Conservation (phyloP, 176 grass and related monocot species). For the Poa pratensis region DNA sequence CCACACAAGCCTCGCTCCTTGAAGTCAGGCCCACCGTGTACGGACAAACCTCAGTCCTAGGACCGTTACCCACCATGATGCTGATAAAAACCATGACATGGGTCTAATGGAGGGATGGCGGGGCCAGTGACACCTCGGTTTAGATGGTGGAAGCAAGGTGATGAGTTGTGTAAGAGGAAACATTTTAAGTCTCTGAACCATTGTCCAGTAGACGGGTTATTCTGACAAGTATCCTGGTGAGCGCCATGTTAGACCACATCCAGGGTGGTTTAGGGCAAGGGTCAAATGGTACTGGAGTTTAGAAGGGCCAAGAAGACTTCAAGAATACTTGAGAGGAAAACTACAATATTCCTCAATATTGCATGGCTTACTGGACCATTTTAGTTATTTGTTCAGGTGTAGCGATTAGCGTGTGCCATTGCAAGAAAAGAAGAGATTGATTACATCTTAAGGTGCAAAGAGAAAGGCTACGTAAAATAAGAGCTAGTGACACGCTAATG, state of each 20-base stretch:
- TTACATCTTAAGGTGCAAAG: background rate
- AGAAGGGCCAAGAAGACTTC: background rate
- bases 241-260: background rate
- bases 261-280: slow-evolving; percentile 4
- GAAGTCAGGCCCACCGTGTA: background rate
- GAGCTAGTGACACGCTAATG: background rate
- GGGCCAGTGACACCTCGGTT: background rate
- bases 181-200: background rate
- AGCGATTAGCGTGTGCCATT: background rate
- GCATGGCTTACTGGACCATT: slow-evolving; percentile 1
- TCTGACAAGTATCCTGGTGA: background rate
- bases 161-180: background rate
- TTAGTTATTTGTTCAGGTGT: slow-evolving; percentile 14
- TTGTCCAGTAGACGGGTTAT: background rate
- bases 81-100: background rate
- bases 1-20: background rate
- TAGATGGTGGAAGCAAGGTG: slow-evolving; percentile 1
- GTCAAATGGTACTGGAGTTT: background rate
- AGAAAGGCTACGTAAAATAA: background rate
- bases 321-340: slow-evolving; percentile 17
- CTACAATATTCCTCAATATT: background rate
- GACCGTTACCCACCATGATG: slow-evolving; percentile 5
- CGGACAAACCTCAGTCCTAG: background rate
- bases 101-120: background rate
- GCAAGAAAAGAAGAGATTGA: background rate